Percentiles rank a stretch among this genome's conserved stretches.
Conservation (phyloP, 768 basidiomycete species). For the Tricholoma sp. region DNA sequence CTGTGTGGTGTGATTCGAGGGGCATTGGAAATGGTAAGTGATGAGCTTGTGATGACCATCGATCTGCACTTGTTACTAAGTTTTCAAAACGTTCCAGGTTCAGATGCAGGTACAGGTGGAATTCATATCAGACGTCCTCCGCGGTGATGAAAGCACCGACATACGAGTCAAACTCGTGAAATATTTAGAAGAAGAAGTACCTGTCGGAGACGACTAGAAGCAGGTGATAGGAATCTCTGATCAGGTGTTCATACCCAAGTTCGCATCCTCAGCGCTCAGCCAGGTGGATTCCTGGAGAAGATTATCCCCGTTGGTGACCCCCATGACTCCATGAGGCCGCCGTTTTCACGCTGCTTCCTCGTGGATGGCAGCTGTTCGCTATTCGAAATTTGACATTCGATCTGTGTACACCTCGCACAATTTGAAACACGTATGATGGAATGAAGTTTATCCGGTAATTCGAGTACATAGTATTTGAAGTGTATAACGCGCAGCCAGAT, state of each 20-base stretch:
- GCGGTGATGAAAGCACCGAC: constrained; percentile 93
- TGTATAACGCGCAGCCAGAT: too few species aligned
- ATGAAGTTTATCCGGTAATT: too few species aligned
- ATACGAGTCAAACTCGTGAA: constrained; percentile 87
- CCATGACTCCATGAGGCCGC: not conserved
- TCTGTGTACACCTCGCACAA: not conserved
- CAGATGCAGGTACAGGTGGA: constrained; percentile 92
- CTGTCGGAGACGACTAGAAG: constrained; percentile 80
- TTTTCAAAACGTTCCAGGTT: constrained; percentile 50
- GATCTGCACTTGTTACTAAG: not conserved
- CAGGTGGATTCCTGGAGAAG: not conserved
- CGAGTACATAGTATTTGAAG: too few species aligned
- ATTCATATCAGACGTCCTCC: constrained; percentile 85
- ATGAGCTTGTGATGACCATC: constrained; percentile 13
- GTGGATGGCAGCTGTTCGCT: not conserved
- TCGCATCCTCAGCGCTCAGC: not conserved
- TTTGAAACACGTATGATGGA: not conserved
- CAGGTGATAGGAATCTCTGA: not conserved
- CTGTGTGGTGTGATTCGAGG: constrained; percentile 92
- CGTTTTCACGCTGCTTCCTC: not conserved
- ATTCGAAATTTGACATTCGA: not conserved
- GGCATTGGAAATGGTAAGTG: constrained; percentile 89
- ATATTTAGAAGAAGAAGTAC: constrained; percentile 94
- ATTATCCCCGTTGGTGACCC: not conserved
- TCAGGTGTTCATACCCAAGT: not conserved